phyloP scores from a whole-genome alignment of 306 rosid species.

The Luffa acutangula region DNA sequence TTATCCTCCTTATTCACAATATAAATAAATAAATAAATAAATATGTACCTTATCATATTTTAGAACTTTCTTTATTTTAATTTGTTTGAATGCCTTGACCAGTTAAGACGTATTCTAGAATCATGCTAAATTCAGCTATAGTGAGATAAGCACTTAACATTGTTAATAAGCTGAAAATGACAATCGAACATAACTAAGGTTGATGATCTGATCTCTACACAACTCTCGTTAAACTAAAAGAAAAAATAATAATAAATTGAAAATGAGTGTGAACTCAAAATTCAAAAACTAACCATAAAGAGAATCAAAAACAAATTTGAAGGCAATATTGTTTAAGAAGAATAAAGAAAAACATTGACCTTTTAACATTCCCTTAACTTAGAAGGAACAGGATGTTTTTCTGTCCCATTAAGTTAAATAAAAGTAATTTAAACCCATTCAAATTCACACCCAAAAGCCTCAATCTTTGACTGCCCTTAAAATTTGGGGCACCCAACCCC shows the following conservation, averaged over 20 bases:
- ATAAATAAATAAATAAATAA: too few species aligned
- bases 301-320: not conserved
- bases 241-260: not conserved
- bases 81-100: too few species aligned
- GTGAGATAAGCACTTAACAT: too few species aligned
- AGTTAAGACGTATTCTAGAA: too few species aligned
- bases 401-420: not conserved
- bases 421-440: not conserved
- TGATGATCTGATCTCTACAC: too few species aligned
- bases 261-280: not conserved
- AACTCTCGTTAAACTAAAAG: too few species aligned
- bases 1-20: too few species aligned
- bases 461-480: not conserved
- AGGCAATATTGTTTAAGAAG: not conserved
- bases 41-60: too few species aligned
- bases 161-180: too few species aligned
- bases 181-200: too few species aligned
- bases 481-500: not conserved
- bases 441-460: not conserved
- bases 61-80: too few species aligned
- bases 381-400: not conserved
- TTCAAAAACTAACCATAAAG: not conserved
- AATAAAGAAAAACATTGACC: not conserved
- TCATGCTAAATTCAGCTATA: too few species aligned
- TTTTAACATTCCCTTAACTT: not conserved